Evolutionary conservation across 1,284 basidiomycete genomes (phyloP).

Genomic region (Pseudozyma sp.): DNA sequence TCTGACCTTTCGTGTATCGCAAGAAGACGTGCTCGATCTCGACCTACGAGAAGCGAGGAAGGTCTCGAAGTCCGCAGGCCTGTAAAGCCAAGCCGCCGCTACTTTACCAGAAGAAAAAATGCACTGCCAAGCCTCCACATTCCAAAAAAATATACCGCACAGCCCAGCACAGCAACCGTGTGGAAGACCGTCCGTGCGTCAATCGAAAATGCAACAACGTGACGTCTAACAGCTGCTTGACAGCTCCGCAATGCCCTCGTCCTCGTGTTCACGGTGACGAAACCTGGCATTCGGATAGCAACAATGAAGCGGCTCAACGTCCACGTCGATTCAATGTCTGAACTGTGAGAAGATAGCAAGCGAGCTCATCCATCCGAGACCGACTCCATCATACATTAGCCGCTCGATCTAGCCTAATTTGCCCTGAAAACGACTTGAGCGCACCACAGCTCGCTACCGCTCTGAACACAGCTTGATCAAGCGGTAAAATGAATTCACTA

Average conservation of each 20-base stretch:
- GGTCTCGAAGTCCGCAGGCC: neutral
- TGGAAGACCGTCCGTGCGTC: neutral
- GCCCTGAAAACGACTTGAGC: too few relatives aligned
- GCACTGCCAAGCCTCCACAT: slow-evolving; percentile 26
- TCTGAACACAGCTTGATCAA: neutral
- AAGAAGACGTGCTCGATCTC: too few relatives aligned
- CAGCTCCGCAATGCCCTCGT: slow-evolving; percentile 14
- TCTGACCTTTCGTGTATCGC: too few relatives aligned
- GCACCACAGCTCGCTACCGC: neutral
- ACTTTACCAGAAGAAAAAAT: neutral
- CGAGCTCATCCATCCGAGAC: neutral
- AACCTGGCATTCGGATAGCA: slow-evolving; percentile 11
- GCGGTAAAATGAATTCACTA: too few relatives aligned
- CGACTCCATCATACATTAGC: neutral
- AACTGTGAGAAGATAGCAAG: too few relatives aligned
- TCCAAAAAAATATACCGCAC: slow-evolving; percentile 2
- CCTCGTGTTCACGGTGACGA: slow-evolving; percentile 15
- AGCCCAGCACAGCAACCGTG: slow-evolving; percentile 5
- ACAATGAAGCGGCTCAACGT: neutral
- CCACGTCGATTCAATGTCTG: neutral
- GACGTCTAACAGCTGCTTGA: slow-evolving; percentile 10
- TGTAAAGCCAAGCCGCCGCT: neutral
- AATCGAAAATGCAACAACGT: slow-evolving; percentile 6
- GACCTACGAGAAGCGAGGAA: too few relatives aligned
- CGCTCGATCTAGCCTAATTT: neutral